Evolutionary conservation across 306 rosid genomes (phyloP).

Genomic region (Pyrus bretschneideri): DNA sequence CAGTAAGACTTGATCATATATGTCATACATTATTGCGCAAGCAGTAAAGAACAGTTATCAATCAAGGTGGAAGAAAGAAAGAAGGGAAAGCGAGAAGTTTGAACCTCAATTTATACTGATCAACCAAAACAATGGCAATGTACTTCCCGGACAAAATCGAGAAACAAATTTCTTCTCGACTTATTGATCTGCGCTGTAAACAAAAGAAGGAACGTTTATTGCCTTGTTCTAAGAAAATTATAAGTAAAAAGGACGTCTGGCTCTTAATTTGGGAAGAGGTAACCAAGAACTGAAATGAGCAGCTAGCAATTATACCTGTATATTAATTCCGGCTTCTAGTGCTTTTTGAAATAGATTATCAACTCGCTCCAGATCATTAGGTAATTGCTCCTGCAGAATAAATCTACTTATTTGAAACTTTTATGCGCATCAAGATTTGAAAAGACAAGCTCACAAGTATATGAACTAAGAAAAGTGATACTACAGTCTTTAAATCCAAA

Average conservation of each 20-base stretch:
- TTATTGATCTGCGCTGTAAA: constrained; percentile 79
- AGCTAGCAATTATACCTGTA: constrained; percentile 46
- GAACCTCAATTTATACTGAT: constrained; percentile 78
- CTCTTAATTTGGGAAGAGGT: not conserved
- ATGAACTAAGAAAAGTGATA: not conserved
- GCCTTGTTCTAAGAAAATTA: constrained; percentile 15
- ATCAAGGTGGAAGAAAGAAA: not conserved
- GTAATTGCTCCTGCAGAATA: constrained; percentile 71
- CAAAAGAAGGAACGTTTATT: constrained; percentile 28
- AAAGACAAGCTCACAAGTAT: constrained; percentile 9
- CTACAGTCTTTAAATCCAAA: not conserved
- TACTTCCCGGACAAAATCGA: constrained; percentile 72
- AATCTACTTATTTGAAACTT: constrained; percentile 11
- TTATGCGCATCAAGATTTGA: not conserved
- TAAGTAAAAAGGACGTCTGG: not conserved
- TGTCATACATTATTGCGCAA: constrained; percentile 11
- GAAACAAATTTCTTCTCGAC: constrained; percentile 56
- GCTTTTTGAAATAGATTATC: constrained; percentile 73
- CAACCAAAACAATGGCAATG: constrained; percentile 85
- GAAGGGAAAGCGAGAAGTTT: constrained; percentile 11
- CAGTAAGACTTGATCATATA: not conserved
- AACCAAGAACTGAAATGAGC: not conserved
- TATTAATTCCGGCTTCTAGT: constrained; percentile 62
- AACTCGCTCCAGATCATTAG: constrained; percentile 72
- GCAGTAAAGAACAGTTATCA: not conserved